Conservation (phyloP, 2,329 filamentous ascomycete species). For the Pseudovirgaria hyperparasitica region DNA sequence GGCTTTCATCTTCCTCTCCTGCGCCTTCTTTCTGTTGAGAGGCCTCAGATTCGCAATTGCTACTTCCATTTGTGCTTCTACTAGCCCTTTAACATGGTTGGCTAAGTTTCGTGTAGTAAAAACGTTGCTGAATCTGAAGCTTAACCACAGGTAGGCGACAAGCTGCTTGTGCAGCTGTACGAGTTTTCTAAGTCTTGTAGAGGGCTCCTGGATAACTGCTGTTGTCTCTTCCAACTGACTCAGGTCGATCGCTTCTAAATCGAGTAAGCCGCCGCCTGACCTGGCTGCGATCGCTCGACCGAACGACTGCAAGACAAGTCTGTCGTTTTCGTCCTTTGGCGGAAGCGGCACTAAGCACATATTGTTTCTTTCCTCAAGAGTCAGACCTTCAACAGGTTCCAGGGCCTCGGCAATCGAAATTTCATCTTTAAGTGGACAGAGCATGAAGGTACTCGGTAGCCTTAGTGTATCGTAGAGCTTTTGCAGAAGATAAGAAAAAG, state of each 20-base stretch:
- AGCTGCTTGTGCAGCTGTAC: constrained; percentile 72
- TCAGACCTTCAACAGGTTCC: constrained; percentile 54
- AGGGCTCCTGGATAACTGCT: constrained; percentile 28
- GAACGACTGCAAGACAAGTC: constrained; percentile 36
- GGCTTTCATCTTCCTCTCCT: constrained; percentile 14
- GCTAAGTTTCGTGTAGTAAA: constrained; percentile 66
- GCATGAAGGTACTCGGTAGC: constrained; percentile 53
- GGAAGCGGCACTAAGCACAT: constrained; percentile 60
- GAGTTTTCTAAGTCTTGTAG: constrained; percentile 44
- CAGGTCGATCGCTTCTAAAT: constrained; percentile 67
- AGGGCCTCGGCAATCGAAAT: constrained; percentile 61
- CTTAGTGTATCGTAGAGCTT: constrained; percentile 58
- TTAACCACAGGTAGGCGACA: constrained; percentile 85
- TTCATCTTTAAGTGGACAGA: constrained; percentile 52
- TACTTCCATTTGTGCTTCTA: constrained; percentile 61
- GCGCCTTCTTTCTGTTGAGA: no score
- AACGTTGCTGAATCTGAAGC: constrained; percentile 72
- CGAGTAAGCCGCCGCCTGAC: constrained; percentile 62
- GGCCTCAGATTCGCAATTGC: constrained; percentile 9
- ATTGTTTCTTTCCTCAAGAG: constrained; percentile 59
- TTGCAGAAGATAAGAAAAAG: constrained; percentile 70
- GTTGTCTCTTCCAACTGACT: no score
- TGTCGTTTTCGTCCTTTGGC: constrained; percentile 35
- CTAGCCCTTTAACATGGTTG: constrained; percentile 63
- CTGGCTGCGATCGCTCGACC: constrained; percentile 54